Percentiles rank a stretch among this genome's conserved stretches.
Conservation (phyloP, 345 rosid genomes). For the Corymbia maculata region DNA sequence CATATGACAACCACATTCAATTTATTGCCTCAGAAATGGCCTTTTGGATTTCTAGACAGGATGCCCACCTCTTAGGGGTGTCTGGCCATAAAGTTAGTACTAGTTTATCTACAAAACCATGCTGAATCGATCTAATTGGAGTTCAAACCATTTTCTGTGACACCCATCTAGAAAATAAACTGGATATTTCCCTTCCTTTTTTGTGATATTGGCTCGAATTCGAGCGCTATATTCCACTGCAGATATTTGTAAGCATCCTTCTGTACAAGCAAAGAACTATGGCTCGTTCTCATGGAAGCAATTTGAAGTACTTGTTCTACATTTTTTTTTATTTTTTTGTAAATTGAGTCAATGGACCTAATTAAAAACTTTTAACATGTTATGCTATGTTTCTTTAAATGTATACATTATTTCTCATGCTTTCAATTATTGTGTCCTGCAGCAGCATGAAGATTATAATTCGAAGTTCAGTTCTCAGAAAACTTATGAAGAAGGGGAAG, state of each 20-base stretch:
- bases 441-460: constrained; percentile 37
- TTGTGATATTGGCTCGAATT: not conserved
- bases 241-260: not conserved
- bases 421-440: constrained; percentile 9
- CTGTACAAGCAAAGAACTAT: not conserved
- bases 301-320: not conserved
- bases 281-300: not conserved
- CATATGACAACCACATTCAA: not conserved
- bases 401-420: not conserved
- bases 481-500: constrained; percentile 27
- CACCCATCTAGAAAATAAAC: not conserved
- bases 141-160: not conserved
- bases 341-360: not conserved
- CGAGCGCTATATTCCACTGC: not conserved
- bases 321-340: not conserved
- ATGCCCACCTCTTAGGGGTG: not conserved
- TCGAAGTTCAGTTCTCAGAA: constrained; percentile 31
- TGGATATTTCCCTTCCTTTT: not conserved
- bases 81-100: not conserved
- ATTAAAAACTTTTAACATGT: not conserved
- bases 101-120: not conserved
- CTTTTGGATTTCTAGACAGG: not conserved
- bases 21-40: not conserved
- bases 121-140: not conserved
- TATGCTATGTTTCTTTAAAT: not conserved